phyloP scores from a whole-genome alignment of 2,329 filamentous ascomycete genomes.

The Aspergillus fijiensis region DNA sequence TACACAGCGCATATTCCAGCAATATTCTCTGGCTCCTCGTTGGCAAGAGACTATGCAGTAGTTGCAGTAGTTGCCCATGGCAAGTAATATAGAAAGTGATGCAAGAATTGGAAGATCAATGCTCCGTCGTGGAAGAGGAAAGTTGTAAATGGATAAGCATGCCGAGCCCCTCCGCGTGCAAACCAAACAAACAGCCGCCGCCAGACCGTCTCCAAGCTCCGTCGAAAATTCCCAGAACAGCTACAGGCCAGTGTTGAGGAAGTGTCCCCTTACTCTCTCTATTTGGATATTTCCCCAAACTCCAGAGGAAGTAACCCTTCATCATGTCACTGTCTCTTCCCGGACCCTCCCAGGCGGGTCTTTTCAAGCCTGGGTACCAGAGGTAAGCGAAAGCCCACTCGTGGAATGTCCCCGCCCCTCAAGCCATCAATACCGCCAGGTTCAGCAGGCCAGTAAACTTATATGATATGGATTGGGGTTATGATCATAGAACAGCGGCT shows the following conservation, averaged over 20 bases:
- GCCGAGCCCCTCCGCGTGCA: constrained; percentile 36
- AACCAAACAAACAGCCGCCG: constrained; percentile 40
- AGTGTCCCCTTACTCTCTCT: constrained; percentile 10
- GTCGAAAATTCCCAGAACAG: constrained; percentile 41
- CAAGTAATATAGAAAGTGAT: too few relatives aligned
- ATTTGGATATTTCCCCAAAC: constrained; percentile 12
- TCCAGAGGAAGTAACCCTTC: constrained; percentile 24
- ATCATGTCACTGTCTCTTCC: constrained; percentile 95
- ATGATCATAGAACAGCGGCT: constrained; percentile 4
- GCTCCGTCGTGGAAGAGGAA: not conserved
- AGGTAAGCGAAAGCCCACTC: constrained; percentile 61
- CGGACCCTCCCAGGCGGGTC: constrained; percentile 83
- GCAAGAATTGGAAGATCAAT: not conserved
- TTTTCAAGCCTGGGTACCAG: constrained; percentile 96
- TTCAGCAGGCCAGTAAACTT: not conserved
- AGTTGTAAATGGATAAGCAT: not conserved
- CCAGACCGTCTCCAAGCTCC: constrained; percentile 31
- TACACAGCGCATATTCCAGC: too few relatives aligned
- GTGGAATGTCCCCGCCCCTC: constrained; percentile 15
- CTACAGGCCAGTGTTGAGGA: constrained; percentile 23
- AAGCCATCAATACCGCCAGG: constrained; percentile 2
- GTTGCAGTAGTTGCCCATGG: too few relatives aligned
- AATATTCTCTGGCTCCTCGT: too few relatives aligned
- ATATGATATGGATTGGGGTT: not conserved
- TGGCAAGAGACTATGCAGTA: too few relatives aligned